phyloP scores from a whole-genome alignment of 306 rosid genomes.

The Sphenostylis stenocarpa region DNA sequence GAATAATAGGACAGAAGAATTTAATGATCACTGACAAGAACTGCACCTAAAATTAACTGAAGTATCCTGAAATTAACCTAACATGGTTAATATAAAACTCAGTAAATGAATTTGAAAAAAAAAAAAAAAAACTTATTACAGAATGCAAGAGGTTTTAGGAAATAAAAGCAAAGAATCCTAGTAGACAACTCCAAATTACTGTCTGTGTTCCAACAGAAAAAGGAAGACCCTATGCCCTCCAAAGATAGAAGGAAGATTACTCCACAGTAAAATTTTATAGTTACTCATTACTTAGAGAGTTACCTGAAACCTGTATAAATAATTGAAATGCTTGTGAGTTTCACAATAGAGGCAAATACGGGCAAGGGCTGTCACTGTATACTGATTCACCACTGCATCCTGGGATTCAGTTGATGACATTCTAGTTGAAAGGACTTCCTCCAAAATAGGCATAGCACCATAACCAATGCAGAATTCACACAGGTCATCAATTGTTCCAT shows the following conservation, averaged over 20 bases:
- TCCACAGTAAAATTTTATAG: neutral
- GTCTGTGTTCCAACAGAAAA: conserved; percentile 5
- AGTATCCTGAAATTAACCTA: neutral
- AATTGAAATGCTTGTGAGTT: conserved; percentile 85
- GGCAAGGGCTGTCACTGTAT: conserved; percentile 71
- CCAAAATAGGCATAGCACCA: conserved; percentile 83
- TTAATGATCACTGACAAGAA: neutral
- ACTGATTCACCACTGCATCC: conserved; percentile 60
- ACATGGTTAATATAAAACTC: neutral
- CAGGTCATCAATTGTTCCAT: conserved; percentile 88
- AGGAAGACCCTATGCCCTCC: neutral
- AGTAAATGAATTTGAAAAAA: neutral
- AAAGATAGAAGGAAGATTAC: neutral
- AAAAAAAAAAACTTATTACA: neutral
- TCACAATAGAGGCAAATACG: conserved; percentile 90
- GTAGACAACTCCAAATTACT: neutral
- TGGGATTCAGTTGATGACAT: conserved; percentile 56
- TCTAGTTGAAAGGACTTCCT: conserved; percentile 85
- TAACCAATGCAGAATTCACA: conserved; percentile 85
- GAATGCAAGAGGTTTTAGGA: neutral
- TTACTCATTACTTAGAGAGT: neutral
- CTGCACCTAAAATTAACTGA: neutral
- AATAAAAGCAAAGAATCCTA: neutral
- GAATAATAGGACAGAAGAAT: neutral
- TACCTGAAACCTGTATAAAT: conserved; percentile 90